Percentiles rank a stretch among this genome's conserved stretches.
Evolutionary conservation across 2,329 filamentous ascomycete genomes (phyloP).

Genomic region (Venturia nashicola): DNA sequence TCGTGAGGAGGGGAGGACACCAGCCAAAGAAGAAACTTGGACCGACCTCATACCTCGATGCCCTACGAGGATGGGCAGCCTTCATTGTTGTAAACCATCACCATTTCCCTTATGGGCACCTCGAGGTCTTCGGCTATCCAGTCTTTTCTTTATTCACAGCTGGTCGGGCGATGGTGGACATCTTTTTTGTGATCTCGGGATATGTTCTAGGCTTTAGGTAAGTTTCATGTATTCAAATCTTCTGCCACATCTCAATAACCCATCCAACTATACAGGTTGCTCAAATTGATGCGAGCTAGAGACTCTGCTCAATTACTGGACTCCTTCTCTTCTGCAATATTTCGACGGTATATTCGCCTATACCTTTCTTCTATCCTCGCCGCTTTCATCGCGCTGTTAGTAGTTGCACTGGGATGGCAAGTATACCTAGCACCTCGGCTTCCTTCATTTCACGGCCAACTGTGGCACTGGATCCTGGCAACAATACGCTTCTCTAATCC

Average conservation of each 20-base stretch:
- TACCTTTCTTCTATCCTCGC: neutral
- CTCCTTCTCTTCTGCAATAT: neutral
- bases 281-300: neutral
- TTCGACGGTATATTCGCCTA: neutral
- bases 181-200: slow-evolving; percentile 44
- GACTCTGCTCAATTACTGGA: neutral
- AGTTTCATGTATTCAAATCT: neutral
- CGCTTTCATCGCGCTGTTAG: neutral
- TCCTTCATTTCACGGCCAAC: neutral
- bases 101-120: neutral
- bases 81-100: neutral
- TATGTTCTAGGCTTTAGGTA: slow-evolving; percentile 26
- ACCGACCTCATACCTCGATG: neutral
- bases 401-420: neutral
- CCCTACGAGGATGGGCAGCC: neutral
- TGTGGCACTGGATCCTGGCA: neutral
- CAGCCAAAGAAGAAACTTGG: neutral
- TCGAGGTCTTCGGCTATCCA: slow-evolving; percentile 25
- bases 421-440: neutral
- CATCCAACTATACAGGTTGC: neutral
- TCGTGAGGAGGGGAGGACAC: neutral
- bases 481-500: neutral
- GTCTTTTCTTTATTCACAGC: slow-evolving; percentile 41
- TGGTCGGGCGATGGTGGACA: slow-evolving; percentile 41
- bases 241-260: neutral